Base-by-base conservation (phyloP, 75 land plant species). In the Pinus taeda region DNA sequence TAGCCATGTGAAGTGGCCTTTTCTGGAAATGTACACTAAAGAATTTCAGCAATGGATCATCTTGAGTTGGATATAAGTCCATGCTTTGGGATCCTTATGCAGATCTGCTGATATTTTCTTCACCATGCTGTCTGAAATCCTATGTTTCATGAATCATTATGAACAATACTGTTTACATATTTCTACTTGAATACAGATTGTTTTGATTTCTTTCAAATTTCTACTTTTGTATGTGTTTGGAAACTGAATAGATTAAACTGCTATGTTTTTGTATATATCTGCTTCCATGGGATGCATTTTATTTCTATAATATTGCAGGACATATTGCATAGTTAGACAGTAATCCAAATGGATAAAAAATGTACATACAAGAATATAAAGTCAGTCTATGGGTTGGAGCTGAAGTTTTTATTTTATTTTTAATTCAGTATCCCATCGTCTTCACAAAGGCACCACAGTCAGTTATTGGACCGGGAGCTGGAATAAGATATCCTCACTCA, bases 391-490 rank as follows among this genome's bases (percentile, higher is more conserved):
- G 29, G 29, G 58, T 59, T 59, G n/a, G 22, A 29, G 57, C 53
- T 69, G 42, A 69, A 18, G 69, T 15, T 69, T 45, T 8, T 42
- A 26, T 69, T 59, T 21, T 12, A 42, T 69, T 49, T 69, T 42
- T 69, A 39, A 69, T 64, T 30, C 86, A 85, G 87, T 70, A 85
- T 73, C 87, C 87, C 36, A 85, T 85, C 20, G 82, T 85, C 33
- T 85, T 85, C 66, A 85, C 87, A 11, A 85, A 85, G 78, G 87
- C 87, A 72, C 85, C 87, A 29, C 87, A 85, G 66, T 83, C 87
- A 55, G 87, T 85, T 26, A 74, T 82, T 79, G 87, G 87, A 39
- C 85, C 85, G 73, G 85, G 85, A 79, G 87, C 87, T 75, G 81
- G 79, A 39, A 85, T 85, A 59, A 63, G 59, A 64, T 85, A 85